Evolutionary conservation across 2,329 filamentous ascomycete genomes (phyloP).

Genomic region (Phialophora chinensis): DNA sequence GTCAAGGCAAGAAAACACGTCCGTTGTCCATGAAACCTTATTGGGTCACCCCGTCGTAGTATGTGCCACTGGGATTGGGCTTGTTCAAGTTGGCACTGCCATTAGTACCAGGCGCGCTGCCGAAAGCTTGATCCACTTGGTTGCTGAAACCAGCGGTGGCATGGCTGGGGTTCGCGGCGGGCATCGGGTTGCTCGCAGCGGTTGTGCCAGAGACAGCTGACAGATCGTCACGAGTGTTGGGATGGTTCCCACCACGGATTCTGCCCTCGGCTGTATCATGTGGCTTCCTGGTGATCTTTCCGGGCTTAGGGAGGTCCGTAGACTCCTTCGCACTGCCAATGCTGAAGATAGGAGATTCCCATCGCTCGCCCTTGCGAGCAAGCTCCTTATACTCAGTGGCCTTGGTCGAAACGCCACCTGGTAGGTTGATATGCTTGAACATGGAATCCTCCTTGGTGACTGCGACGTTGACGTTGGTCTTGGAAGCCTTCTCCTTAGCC

Average conservation of each 20-base stretch:
- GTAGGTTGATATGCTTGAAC: conserved; percentile 85
- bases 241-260: conserved; percentile 42
- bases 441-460: conserved; percentile 88
- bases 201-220: conserved; percentile 6
- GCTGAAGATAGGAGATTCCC: conserved; percentile 93
- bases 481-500: conserved; percentile 64
- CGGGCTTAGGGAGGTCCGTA: conserved; percentile 67
- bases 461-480: conserved; percentile 81
- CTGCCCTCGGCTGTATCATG: conserved; percentile 53
- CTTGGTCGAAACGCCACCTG: conserved; percentile 88
- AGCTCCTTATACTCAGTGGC: conserved; percentile 92
- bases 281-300: conserved; percentile 64
- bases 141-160: conserved; percentile 45
- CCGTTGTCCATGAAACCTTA: not conserved
- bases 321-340: conserved; percentile 80
- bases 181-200: conserved; percentile 3
- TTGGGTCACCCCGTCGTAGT: conserved; percentile 36
- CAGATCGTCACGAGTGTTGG: conserved; percentile 22
- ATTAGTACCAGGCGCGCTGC: conserved; percentile 20
- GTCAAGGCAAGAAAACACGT: conserved; percentile 9
- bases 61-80: conserved; percentile 30
- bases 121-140: conserved; percentile 54
- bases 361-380: conserved; percentile 84
- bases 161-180: not conserved
- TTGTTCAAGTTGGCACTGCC: conserved; percentile 32